Evolutionary conservation across 805 yeast species (phyloP), one percentile per base, ranked within the genome.

Genomic region (Metschnikowia lunata): DNA sequence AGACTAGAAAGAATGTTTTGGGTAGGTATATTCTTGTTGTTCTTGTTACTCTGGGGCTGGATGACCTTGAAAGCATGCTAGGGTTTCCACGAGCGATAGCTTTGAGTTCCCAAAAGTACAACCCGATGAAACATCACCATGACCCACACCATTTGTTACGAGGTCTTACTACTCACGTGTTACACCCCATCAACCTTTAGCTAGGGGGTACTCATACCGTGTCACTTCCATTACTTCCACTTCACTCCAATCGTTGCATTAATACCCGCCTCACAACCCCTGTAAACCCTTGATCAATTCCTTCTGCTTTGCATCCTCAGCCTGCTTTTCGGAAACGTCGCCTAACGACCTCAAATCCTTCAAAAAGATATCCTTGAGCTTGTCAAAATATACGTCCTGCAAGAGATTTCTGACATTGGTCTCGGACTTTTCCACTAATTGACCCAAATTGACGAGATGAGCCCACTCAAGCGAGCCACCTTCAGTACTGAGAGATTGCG

Each of bases 381-480:
- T 91, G 56, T 95, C 97, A 60, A 91, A 91, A 63, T 91, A 91
- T 26, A 91, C 97, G 51, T 88, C 96, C 63, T 91, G 96, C 51
- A 91, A 73, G 71, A 86, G 71, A 55, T 86, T 87, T 64, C 99
- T 79, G 69, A 91, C 71, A 61, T 85, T 88, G 48, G 84, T 81
- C 67, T 91, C 99, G 35, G 87, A 76, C 49, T 88, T 96, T 65
- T 91, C 99, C 11, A 93, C 78, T 50, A 89, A 63, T 3, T 85
- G 71, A 28, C 99, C 99, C 48, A 91, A 67, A 59, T 90, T 90
- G 29, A 89, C 81, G 39, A 91, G 76, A 61, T 93, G 97, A n/a
- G 82, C 75, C 26, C 78, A 64, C 39, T 75, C 79, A 45, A 78
- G 76, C 39, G 64, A 63, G 9, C 59, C 64, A 6, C 61, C 60